Base-by-base conservation (phyloP, 306 rosid species). In the Cucumis melo region DNA sequence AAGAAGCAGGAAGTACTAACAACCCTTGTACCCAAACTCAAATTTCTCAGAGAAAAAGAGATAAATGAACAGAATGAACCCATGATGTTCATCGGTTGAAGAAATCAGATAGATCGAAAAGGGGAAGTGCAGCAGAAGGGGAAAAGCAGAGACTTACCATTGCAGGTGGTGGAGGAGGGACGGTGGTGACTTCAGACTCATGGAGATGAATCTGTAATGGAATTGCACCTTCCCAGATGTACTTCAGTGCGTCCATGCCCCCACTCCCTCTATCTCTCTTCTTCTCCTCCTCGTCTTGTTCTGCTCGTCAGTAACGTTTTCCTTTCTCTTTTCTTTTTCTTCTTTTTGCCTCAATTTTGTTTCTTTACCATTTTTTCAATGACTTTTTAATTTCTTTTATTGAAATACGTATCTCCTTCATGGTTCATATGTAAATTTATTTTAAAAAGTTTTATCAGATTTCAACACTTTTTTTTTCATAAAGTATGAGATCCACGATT, bases 121-220 rank as follows among this genome's bases (percentile, higher is more conserved):
- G 23, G 24, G 1, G 3, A 29, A n/a, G 42, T 20, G 42, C 5
- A 36, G 39, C 54, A 17, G 14, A 21, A 16, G 44, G 19, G 21
- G 39, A 8, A 24, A 24, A 19, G 58, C 10, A 24, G 17, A 56
- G 58, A 67, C 51, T 59, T 85, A 90, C 98, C 76, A 91, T 85
- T 17, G 91, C 89, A 16, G 98, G 96, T 39, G 89, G 88, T 42
- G 98, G 98, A 79, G 91, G 80, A 82, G 97, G 97, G 54, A 87
- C 88, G 70, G 97, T 90, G 77, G 95, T 87, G 82, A 94, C 93
- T 86, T 91, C 96, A 12, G 94, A 90, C 85, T 94, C 90, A 24
- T 91, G 96, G 80, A 94, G 97, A 75, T 94, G 91, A 84, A 94
- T 87, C 74, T 88, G 91, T 8, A 94, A 85, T 59, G 98, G 95